Conservation (phyloP, 129 eudicot genomes). For the Pulicaria dysenterica region DNA sequence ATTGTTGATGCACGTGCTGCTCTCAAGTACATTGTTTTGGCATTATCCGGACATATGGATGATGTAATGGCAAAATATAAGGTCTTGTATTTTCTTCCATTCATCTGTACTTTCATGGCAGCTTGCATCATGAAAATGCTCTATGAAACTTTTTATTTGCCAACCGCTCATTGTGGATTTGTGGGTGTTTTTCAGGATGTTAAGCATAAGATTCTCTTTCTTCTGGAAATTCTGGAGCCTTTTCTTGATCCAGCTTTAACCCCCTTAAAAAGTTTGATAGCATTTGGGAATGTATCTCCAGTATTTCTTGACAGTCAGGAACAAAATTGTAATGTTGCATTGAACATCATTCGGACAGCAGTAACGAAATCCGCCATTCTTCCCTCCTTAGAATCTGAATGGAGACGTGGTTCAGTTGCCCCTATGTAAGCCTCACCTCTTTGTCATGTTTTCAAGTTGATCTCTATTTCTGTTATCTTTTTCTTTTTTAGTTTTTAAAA, state of each 20-base stretch:
- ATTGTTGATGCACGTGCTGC: constrained; percentile 78
- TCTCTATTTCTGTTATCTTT: neutral
- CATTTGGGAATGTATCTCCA: constrained; percentile 71
- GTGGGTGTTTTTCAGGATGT: constrained; percentile 56
- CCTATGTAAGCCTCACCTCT: constrained; percentile 62
- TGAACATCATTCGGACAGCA: constrained; percentile 80
- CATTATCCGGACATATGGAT: constrained; percentile 92
- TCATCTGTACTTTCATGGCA: neutral
- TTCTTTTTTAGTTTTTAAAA: neutral
- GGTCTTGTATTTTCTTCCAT: constrained; percentile 39
- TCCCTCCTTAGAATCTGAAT: constrained; percentile 83
- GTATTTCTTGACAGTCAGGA: constrained; percentile 62
- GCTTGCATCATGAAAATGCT: constrained; percentile 20
- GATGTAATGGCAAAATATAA: constrained; percentile 81
- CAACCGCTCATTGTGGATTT: neutral
- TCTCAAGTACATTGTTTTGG: constrained; percentile 77
- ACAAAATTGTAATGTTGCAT: constrained; percentile 62
- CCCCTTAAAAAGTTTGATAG: constrained; percentile 62
- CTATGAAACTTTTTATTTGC: neutral
- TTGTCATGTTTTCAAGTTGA: constrained; percentile 1
- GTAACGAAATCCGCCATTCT: constrained; percentile 78
- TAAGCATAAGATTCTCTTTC: constrained; percentile 83
- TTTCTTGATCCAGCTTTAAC: constrained; percentile 85
- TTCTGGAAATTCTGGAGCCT: constrained; percentile 86
- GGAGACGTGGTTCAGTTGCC: constrained; percentile 93